These are phyloP conservation scores for Aphanomyces invadans DNA, from an alignment of 352 stramenopile genomes.

Conservation along the genomic window DNA sequence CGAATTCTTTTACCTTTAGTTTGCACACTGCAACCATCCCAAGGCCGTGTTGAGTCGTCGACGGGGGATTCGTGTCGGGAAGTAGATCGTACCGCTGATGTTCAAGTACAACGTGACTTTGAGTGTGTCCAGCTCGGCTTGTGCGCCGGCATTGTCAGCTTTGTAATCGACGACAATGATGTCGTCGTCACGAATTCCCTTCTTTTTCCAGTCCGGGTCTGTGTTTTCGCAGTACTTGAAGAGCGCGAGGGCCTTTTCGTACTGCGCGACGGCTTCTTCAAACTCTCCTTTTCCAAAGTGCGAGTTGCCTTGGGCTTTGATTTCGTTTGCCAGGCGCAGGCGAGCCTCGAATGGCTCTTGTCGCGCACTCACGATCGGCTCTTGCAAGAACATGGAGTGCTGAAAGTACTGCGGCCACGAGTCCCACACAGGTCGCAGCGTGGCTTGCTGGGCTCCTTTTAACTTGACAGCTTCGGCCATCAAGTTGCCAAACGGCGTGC, in stretches of 20 bases:
- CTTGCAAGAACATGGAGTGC: conserved; percentile 83
- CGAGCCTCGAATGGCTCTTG: conserved; percentile 43
- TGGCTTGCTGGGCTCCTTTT: conserved; percentile 72
- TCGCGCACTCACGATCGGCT: conserved; percentile 47
- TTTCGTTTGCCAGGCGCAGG: conserved; percentile 43
- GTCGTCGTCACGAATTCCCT: conserved; percentile 75
- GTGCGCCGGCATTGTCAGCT: conserved; percentile 38
- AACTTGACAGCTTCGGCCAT: conserved; percentile 84
- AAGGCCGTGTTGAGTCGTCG: background rate
- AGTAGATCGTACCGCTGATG: conserved; percentile 45
- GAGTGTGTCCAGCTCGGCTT: conserved; percentile 40
- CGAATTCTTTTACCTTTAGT: conserved; percentile 67
- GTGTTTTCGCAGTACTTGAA: conserved; percentile 80
- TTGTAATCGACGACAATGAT: conserved; percentile 51
- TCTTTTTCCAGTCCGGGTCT: conserved; percentile 78
- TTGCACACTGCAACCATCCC: conserved; percentile 44
- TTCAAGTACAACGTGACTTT: conserved; percentile 75
- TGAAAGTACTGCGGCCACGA: conserved; percentile 81
- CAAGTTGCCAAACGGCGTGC: conserved; percentile 58
- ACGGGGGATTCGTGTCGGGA: background rate
- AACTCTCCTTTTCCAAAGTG: conserved; percentile 41
- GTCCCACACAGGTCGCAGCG: conserved; percentile 62
- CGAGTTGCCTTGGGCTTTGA: conserved; percentile 62
- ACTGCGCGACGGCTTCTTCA: conserved; percentile 72
- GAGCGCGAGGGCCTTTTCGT: conserved; percentile 73